Percentiles rank a stretch among this genome's conserved stretches.
Evolutionary conservation across 2,329 filamentous ascomycete genomes (phyloP).

Genomic region (Colletotrichum lupini): DNA sequence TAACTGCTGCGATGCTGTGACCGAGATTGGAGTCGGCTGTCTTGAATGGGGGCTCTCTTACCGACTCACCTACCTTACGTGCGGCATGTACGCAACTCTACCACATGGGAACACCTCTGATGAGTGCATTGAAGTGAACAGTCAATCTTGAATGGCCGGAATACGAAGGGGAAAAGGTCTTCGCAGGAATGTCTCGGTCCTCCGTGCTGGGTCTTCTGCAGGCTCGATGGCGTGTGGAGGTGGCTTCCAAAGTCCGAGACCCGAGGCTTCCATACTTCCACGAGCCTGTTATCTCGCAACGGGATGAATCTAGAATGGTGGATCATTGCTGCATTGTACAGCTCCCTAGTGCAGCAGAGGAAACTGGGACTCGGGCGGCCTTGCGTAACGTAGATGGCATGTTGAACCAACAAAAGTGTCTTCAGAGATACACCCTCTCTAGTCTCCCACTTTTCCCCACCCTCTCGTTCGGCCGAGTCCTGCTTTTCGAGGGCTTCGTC

Average conservation of each 20-base stretch:
- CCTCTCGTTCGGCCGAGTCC: not conserved
- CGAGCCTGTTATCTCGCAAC: not conserved
- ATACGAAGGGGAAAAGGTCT: not conserved
- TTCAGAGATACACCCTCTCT: not conserved
- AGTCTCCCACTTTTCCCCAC: not conserved
- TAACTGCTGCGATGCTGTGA: not conserved
- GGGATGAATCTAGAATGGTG: not conserved
- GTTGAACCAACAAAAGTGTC: not conserved
- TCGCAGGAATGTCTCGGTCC: not conserved
- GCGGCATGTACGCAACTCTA: not conserved
- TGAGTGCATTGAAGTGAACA: not conserved
- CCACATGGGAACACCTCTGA: not conserved
- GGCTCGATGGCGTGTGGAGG: not conserved
- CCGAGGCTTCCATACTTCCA: not conserved
- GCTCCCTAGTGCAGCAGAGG: not conserved
- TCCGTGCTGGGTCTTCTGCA: not conserved
- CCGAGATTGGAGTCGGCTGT: not conserved
- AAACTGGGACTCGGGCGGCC: not conserved
- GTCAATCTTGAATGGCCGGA: not conserved
- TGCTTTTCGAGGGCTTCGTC: not conserved
- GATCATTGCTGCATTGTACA: not conserved
- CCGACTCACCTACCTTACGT: not conserved
- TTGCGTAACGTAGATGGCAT: not conserved
- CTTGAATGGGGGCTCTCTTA: not conserved
- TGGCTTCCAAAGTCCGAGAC: not conserved